Evolutionary conservation across 2,329 filamentous ascomycete species (phyloP).

Genomic region (Pseudocercospora eumusae): DNA sequence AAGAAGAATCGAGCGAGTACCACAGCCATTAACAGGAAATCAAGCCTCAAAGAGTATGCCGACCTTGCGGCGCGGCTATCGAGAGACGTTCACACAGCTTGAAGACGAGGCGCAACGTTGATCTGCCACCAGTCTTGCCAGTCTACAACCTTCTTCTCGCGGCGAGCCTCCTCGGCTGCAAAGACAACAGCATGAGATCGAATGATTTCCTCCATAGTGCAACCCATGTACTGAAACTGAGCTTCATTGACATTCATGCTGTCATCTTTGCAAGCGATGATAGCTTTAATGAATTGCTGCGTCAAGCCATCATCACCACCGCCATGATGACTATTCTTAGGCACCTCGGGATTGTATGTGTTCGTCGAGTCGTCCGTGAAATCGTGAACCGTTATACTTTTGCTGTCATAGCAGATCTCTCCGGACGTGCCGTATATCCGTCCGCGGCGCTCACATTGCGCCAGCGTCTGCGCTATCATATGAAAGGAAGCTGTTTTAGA

Average conservation of each 20-base stretch:
- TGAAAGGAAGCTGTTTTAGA: constrained; percentile 88
- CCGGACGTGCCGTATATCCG: constrained; percentile 83
- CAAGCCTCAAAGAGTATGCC: background rate
- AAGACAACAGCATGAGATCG: constrained; percentile 91
- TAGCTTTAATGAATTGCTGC: constrained; percentile 78
- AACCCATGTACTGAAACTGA: constrained; percentile 75
- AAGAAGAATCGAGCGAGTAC: background rate
- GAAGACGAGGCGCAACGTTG: constrained; percentile 15
- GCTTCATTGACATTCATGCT: constrained; percentile 67
- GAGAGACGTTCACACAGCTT: background rate
- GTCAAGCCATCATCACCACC: constrained; percentile 80
- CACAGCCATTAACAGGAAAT: background rate
- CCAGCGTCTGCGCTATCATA: constrained; percentile 88
- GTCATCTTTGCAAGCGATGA: constrained; percentile 74
- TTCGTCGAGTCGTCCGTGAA: constrained; percentile 62
- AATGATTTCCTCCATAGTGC: constrained; percentile 82
- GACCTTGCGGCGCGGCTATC: background rate
- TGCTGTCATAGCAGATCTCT: constrained; percentile 82
- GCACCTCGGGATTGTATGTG: constrained; percentile 62
- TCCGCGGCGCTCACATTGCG: constrained; percentile 82
- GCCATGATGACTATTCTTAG: constrained; percentile 58
- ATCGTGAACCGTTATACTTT: constrained; percentile 72
- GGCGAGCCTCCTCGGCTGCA: constrained; percentile 84
- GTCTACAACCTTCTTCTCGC: constrained; percentile 67
- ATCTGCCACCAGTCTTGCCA: constrained; percentile 44